Evolutionary conservation across 345 rosid species (phyloP).

Genomic region (Bruguiera parviflora): DNA sequence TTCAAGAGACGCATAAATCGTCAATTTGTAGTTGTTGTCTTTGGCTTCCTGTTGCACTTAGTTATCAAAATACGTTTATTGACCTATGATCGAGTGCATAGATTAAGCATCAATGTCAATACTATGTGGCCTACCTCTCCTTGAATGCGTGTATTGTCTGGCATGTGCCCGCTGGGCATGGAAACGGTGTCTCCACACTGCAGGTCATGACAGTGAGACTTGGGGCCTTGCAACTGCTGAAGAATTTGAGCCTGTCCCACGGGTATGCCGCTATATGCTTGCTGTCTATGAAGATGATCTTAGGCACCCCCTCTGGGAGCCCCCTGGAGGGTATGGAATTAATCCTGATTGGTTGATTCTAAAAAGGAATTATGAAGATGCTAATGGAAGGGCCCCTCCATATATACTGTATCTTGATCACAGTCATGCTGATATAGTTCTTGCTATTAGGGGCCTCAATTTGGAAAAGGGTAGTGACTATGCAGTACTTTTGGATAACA

Average conservation of each 20-base stretch:
- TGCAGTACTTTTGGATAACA: slow-evolving; percentile 76
- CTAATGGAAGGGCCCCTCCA: slow-evolving; percentile 76
- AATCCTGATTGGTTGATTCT: slow-evolving; percentile 64
- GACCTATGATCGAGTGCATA: slow-evolving; percentile 8
- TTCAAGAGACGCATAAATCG: too few relatives aligned
- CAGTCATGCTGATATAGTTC: slow-evolving; percentile 61
- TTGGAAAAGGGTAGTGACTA: slow-evolving; percentile 90
- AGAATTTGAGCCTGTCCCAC: slow-evolving; percentile 85
- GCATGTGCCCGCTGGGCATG: slow-evolving; percentile 99
- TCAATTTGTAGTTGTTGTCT: too few relatives aligned
- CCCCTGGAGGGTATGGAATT: slow-evolving; percentile 81
- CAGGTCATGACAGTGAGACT: slow-evolving; percentile 86
- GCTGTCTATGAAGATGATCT: slow-evolving; percentile 94
- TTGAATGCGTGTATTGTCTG: slow-evolving; percentile 88
- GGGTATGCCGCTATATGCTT: slow-evolving; percentile 81
- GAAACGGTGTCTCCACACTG: slow-evolving; percentile 86
- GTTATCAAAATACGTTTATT: slow-evolving; percentile 3
- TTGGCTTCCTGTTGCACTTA: too few relatives aligned
- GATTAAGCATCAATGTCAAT: slow-evolving; percentile 57
- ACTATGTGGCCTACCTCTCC: slow-evolving; percentile 77
- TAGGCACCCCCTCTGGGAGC: slow-evolving; percentile 79
- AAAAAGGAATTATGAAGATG: slow-evolving; percentile 63
- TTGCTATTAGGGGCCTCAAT: slow-evolving; percentile 81
- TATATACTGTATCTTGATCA: slow-evolving; percentile 81
- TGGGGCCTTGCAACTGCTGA: slow-evolving; percentile 84